A percentile compares a stretch with the other conserved stretches of the same genome.
Evolutionary conservation across 139 green algal species (phyloP).

Genomic region (Diplosphaera chodatii): DNA sequence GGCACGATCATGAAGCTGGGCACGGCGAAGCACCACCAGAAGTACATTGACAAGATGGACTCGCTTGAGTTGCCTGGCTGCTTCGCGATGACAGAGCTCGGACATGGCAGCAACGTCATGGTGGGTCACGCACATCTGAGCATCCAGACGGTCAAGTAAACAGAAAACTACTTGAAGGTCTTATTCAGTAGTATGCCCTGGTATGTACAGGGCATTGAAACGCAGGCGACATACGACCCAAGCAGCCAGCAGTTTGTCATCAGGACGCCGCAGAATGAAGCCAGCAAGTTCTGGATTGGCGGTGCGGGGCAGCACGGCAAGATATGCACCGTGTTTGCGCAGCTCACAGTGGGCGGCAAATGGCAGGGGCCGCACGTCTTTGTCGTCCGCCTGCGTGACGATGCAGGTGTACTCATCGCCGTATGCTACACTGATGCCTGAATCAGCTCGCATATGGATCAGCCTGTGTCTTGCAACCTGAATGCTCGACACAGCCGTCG

Average conservation of each 20-base stretch:
- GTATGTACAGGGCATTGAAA: neutral
- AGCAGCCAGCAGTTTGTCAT: slow-evolving; percentile 67
- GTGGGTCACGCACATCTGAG: no score
- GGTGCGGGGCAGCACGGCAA: slow-evolving; percentile 52
- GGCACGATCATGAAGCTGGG: slow-evolving; percentile 67
- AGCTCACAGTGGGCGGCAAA: slow-evolving; percentile 65
- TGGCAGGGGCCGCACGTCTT: slow-evolving; percentile 88
- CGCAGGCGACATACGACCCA: slow-evolving; percentile 60
- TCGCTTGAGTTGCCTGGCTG: slow-evolving; percentile 63
- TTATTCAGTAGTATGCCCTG: no score
- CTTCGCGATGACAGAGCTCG: slow-evolving; percentile 85
- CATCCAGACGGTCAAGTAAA: no score
- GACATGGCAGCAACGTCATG: slow-evolving; percentile 84
- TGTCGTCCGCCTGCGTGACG: slow-evolving; percentile 77
- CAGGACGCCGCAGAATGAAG: slow-evolving; percentile 71
- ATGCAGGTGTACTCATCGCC: no score
- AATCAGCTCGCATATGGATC: no score
- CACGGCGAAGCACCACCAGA: slow-evolving; percentile 74
- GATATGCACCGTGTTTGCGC: slow-evolving; percentile 72
- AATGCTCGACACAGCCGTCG: no score
- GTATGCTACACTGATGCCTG: no score
- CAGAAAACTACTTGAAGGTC: no score
- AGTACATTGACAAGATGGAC: slow-evolving; percentile 58
- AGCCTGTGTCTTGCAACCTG: no score
- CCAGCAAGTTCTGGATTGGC: slow-evolving; percentile 76